phyloP scores from a whole-genome alignment of 805 yeast species.

The Ogataea populi-albae region DNA sequence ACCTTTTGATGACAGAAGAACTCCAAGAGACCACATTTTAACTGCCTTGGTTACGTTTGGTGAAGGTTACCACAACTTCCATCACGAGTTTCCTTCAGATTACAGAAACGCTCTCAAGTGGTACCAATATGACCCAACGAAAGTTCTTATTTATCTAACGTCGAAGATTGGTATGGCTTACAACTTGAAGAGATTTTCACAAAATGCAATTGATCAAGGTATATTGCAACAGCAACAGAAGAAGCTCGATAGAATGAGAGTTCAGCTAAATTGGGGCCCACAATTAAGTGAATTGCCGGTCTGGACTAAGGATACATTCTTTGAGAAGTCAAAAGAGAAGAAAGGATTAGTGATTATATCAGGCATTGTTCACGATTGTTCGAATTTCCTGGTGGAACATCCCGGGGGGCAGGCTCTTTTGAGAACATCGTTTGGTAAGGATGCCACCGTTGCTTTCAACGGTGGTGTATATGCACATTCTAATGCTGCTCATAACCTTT shows the following conservation, averaged over 20 bases:
- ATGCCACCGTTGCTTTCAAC: conserved; percentile 79
- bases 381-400: conserved; percentile 66
- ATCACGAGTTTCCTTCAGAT: conserved; percentile 87
- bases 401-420: conserved; percentile 82
- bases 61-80: conserved; percentile 89
- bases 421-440: conserved; percentile 71
- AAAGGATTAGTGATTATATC: conserved; percentile 66
- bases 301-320: conserved; percentile 66
- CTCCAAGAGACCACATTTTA: conserved; percentile 78
- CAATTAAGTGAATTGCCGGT: conserved; percentile 64
- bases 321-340: conserved; percentile 45
- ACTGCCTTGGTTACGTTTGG: conserved; percentile 84
- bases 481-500: conserved; percentile 79
- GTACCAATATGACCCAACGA: conserved; percentile 88
- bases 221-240: conserved; percentile 79
- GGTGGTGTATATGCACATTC: conserved; percentile 87
- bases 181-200: conserved; percentile 73
- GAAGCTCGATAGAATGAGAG: conserved; percentile 63
- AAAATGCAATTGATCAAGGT: conserved; percentile 80
- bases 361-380: conserved; percentile 78
- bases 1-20: conserved; percentile 84
- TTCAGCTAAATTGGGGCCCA: conserved; percentile 72
- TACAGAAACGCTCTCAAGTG: conserved; percentile 84
- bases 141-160: conserved; percentile 53
- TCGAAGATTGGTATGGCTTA: conserved; percentile 69